These are phyloP conservation scores for Phytophthora crassamura DNA, from an alignment of 352 stramenopile genomes.

Conservation along the genomic window DNA sequence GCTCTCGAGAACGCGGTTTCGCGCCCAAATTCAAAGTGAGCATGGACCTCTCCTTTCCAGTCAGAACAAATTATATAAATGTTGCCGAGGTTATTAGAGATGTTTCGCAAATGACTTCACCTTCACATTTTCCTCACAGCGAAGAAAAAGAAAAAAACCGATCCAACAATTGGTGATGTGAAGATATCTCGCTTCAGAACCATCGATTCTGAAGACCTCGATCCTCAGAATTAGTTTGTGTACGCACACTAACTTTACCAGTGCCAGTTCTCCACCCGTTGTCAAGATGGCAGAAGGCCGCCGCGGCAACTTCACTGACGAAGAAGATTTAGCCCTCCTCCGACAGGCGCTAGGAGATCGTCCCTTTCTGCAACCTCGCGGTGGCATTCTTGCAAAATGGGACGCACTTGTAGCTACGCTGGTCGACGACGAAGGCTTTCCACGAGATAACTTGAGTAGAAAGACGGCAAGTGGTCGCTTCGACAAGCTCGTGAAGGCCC, in stretches of 20 bases:
- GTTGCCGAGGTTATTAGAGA: too few species aligned
- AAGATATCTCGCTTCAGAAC: constrained; percentile 1
- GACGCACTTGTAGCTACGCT: constrained; percentile 1
- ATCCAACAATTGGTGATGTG: too few species aligned
- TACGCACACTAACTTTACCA: too few species aligned
- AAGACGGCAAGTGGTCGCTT: constrained; percentile 9
- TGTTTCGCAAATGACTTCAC: constrained; percentile 4
- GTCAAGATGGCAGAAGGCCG: not conserved
- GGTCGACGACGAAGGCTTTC: constrained; percentile 9
- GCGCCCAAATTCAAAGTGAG: too few species aligned
- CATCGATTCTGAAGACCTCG: not conserved
- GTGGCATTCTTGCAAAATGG: constrained; percentile 5
- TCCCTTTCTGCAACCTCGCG: constrained; percentile 1
- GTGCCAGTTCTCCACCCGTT: not conserved
- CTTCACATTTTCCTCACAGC: not conserved
- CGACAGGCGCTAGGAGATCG: constrained; percentile 1
- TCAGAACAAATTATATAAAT: too few species aligned
- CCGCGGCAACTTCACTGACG: constrained; percentile 2
- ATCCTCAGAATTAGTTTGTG: not conserved
- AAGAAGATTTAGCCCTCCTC: constrained; percentile 6
- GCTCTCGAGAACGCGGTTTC: too few species aligned
- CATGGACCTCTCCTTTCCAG: too few species aligned
- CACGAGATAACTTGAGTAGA: not conserved
- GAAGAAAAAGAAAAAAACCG: not conserved
- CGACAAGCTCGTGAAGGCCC: not conserved